Percentiles rank a stretch among this genome's conserved stretches.
Evolutionary conservation across 345 rosid species (phyloP).

Genomic region (Triadica sebifera): DNA sequence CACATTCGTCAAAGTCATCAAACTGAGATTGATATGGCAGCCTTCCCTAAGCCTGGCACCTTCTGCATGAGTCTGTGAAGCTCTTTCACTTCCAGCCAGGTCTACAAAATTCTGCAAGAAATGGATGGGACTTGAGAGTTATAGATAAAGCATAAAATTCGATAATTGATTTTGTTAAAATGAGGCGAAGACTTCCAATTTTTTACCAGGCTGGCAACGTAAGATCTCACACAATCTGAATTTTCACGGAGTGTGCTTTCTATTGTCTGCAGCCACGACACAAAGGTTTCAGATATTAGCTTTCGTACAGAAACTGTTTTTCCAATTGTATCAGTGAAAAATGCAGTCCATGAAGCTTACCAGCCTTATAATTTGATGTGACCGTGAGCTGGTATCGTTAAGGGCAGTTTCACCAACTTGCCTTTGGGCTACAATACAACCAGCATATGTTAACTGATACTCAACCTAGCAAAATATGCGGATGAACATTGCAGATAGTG

Average conservation of each 20-base stretch:
- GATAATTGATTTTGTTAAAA: background rate
- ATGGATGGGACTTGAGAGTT: slow-evolving; percentile 20
- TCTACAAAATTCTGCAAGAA: slow-evolving; percentile 90
- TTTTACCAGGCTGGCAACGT: slow-evolving; percentile 92
- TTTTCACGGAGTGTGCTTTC: slow-evolving; percentile 91
- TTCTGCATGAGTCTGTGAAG: slow-evolving; percentile 93
- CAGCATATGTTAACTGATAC: slow-evolving; percentile 14
- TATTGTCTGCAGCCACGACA: slow-evolving; percentile 58
- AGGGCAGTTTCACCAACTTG: slow-evolving; percentile 99
- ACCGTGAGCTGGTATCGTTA: slow-evolving; percentile 94
- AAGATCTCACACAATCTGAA: slow-evolving; percentile 94
- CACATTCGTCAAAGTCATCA: slow-evolving; percentile 98
- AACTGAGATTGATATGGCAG: slow-evolving; percentile 96
- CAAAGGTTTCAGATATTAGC: slow-evolving; percentile 22
- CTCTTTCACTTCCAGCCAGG: slow-evolving; percentile 99
- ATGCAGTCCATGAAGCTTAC: slow-evolving; percentile 38
- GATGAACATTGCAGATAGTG: background rate
- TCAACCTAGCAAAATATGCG: background rate
- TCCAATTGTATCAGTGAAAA: slow-evolving; percentile 4
- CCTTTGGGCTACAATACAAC: slow-evolving; percentile 72
- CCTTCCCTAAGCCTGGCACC: slow-evolving; percentile 98
- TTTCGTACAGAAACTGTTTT: background rate
- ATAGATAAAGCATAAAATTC: background rate
- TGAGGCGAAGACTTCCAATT: background rate
- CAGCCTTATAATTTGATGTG: slow-evolving; percentile 97